Conservation (phyloP, 257 asterid genomes). For the Solanum tarijense region DNA sequence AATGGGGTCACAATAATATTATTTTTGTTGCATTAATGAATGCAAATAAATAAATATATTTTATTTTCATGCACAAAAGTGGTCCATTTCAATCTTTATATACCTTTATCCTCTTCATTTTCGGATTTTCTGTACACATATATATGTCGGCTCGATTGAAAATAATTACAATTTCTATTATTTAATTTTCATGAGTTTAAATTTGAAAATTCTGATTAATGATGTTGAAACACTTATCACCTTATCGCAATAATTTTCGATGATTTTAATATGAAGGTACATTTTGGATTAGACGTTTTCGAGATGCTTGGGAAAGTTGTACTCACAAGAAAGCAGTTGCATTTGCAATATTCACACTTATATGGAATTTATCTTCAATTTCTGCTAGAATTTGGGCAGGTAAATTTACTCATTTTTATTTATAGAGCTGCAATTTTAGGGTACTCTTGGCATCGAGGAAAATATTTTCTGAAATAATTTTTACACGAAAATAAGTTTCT, state of each 20-base stretch:
- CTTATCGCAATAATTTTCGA: accelerated
- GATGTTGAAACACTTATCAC: background rate
- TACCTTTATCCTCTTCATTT: background rate
- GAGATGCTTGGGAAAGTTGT: conserved; percentile 77
- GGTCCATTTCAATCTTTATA: background rate
- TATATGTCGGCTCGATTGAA: background rate
- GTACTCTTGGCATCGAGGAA: background rate
- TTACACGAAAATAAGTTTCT: background rate
- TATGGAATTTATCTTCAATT: conserved; percentile 69
- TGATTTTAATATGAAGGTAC: conserved; percentile 31
- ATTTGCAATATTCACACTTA: conserved; percentile 57
- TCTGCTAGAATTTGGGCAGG: conserved; percentile 89
- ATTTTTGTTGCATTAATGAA: background rate
- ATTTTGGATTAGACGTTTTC: conserved; percentile 61
- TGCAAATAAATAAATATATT: background rate
- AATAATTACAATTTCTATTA: no score
- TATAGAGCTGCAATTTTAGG: background rate
- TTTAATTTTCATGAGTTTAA: no score
- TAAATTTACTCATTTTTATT: conserved; percentile 1
- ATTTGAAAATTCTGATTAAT: background rate
- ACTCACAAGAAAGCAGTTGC: conserved; percentile 82
- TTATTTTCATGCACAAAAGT: background rate
- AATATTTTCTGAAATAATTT: background rate
- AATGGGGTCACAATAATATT: background rate
- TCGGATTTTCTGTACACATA: background rate